Base-by-base conservation (phyloP, 2,329 filamentous ascomycete species). In the Cryphonectria radicalis region DNA sequence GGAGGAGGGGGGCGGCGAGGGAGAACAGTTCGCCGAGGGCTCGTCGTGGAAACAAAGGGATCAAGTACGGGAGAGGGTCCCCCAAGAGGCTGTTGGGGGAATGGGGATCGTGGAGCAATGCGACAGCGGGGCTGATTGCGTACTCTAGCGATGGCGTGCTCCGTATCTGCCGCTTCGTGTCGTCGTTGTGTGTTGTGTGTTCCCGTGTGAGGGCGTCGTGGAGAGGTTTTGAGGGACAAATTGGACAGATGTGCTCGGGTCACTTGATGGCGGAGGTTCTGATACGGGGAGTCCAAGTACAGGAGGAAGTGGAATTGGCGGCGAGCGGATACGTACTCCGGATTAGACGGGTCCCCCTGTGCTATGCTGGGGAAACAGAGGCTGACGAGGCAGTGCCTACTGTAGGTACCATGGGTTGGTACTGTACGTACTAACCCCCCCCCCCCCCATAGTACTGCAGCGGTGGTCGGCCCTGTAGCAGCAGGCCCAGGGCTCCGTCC, bases 181-280 rank as follows among this genome's bases (percentile, higher is more conserved):
- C 46, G 25, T 68, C n/a, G 55, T 35, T 43, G 37, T 32, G 67
- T 19, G 28, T 13, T 14, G 57, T 37, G 32, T 32, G 32, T 7
- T 62, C 8, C 37, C n/a, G 67, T 50, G 57, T 46, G 55, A 43
- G 53, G 59, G 37, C 40, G 40, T 32, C 28, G n/a, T 17, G 43
- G 25, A 32, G 43, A 32, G 43, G 63, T 35, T 6, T 46, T 32
- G 62, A 42, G 25, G 42, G 43, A 64, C 62, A 64, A 53, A 50
- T 57, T 63, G 60, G 25, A 37, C 53, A 63, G 32, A 37, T 63
- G 67, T 32, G 37, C 66, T 69, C 8, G 67, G 25, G 28, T 53
- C 46, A 46, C 25, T 69, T 64, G 67, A 63, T 64, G 66, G 59
- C 55, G n/a, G 66, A 68, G 55, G 55, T 32, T 64, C 66, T 63